A percentile compares a stretch with the other conserved stretches of the same genome.
Evolutionary conservation across 805 yeast genomes (phyloP).

Genomic region (Candida parachauliodes): DNA sequence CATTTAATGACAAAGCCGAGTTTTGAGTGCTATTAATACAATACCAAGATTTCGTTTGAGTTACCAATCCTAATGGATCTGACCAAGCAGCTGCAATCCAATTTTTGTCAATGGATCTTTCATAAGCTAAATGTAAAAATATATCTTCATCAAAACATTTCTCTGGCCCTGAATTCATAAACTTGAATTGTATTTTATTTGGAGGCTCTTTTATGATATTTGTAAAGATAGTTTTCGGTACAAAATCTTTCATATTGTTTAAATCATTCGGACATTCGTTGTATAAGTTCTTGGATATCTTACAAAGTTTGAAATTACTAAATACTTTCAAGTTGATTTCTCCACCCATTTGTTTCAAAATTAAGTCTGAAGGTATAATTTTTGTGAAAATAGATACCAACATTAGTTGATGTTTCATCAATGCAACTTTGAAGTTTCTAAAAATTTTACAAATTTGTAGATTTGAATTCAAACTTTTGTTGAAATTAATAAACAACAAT

Average conservation of each 20-base stretch:
- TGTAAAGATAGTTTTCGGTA: slow-evolving; percentile 20
- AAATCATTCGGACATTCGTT: slow-evolving; percentile 48
- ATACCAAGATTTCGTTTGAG: slow-evolving; percentile 64
- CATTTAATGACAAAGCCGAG: neutral
- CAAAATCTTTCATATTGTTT: slow-evolving; percentile 11
- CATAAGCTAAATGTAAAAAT: slow-evolving; percentile 81
- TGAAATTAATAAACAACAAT: slow-evolving; percentile 47
- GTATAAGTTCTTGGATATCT: slow-evolving; percentile 52
- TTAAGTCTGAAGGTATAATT: slow-evolving; percentile 27
- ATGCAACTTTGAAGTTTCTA: slow-evolving; percentile 40
- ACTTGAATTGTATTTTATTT: slow-evolving; percentile 31
- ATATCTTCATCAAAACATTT: slow-evolving; percentile 55
- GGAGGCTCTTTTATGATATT: slow-evolving; percentile 38
- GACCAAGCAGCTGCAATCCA: slow-evolving; percentile 92
- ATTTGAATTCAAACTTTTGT: slow-evolving; percentile 40
- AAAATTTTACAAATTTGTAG: slow-evolving; percentile 46
- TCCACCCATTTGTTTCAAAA: slow-evolving; percentile 18
- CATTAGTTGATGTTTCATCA: slow-evolving; percentile 38
- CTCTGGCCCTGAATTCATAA: slow-evolving; percentile 20
- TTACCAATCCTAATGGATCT: slow-evolving; percentile 71
- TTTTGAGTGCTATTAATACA: slow-evolving; percentile 24
- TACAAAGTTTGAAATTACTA: slow-evolving; percentile 35
- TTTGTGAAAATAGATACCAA: slow-evolving; percentile 37
- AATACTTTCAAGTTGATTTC: slow-evolving; percentile 21
- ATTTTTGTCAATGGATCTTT: slow-evolving; percentile 70